Evolutionary conservation across 139 green algal genomes (phyloP), one percentile per base, ranked within the genome.

Genomic region (Micractinium conductrix): DNA sequence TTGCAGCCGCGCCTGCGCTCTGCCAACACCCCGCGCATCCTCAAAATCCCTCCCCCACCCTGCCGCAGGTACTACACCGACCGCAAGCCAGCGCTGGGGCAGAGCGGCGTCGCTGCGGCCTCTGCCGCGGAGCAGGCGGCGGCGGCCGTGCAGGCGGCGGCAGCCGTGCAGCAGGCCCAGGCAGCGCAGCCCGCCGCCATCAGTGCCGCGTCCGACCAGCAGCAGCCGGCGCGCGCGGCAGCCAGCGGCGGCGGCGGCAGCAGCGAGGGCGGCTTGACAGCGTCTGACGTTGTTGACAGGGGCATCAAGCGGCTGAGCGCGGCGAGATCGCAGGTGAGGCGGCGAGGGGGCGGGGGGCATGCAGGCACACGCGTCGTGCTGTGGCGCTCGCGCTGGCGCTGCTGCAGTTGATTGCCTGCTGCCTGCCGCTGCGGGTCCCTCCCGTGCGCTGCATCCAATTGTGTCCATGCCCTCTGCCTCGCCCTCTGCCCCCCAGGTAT

Each of bases 11-110:
- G n/a, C n/a, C n/a, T n/a, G n/a, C n/a, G n/a, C n/a, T n/a, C n/a
- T n/a, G n/a, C 12, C 50, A 60, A 12, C 7, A 63, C 55, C 8
- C 10, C 55, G 17, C 55, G 3, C 62, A 38, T 14, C 28, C 62
- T 2, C 62, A 6, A 12, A 5, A 5, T 70, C 6, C 62, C 62
- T 4, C 62, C 9, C 17, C 67, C 67, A n/a, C 9, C 16, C 10
- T 62, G 19, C 10, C 8, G 10, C 44, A 79, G 45, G 43, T 84
- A 69, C 43, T 84, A 84, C 79, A 76, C 67, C 6, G 65, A 75
- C 43, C 33, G 37, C 50, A 70, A 53, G 53, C 21, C 48, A 22
- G 22, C n/a, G n/a, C 48, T 22, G 42, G 38, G 65, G 33, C 65
- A 62, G 53, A 62, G 65, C 65, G 69, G 33, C 69, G 16, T 53